Evolutionary conservation across 441 rosid genomes (phyloP).

Genomic region (Euphorbia celastroides): DNA sequence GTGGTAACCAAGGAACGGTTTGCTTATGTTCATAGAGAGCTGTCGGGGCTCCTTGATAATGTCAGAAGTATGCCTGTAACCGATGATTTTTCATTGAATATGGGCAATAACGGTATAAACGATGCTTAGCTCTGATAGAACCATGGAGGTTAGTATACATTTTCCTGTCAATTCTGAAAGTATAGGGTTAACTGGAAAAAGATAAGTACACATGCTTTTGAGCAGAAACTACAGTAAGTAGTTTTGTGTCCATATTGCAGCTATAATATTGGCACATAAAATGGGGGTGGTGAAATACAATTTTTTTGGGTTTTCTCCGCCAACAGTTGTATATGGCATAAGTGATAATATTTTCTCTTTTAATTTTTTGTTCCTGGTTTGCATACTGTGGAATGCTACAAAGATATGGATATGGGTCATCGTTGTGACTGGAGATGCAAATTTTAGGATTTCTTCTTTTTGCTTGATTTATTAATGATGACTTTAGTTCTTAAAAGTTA

Average conservation of each 20-base stretch:
- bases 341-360: background rate
- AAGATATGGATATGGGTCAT: background rate
- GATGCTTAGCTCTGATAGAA: constrained; percentile 29
- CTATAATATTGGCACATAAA: constrained; percentile 9
- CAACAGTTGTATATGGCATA: background rate
- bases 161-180: constrained; percentile 10
- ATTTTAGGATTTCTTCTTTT: background rate
- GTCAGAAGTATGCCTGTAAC: constrained; percentile 50
- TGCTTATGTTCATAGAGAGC: constrained; percentile 54
- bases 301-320: constrained; percentile 13
- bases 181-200: background rate
- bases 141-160: constrained; percentile 8
- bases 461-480: too few species aligned
- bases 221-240: constrained; percentile 9
- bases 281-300: constrained; percentile 22
- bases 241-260: constrained; percentile 6
- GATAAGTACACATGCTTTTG: background rate
- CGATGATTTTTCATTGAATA: constrained; percentile 29
- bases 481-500: too few species aligned
- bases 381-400: background rate
- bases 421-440: background rate
- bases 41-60: constrained; percentile 51
- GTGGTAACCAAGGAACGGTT: constrained; percentile 51
- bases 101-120: constrained; percentile 27
- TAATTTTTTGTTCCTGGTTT: background rate